phyloP scores from a whole-genome alignment of 805 yeast species.

The Kuraishia piskuri region DNA sequence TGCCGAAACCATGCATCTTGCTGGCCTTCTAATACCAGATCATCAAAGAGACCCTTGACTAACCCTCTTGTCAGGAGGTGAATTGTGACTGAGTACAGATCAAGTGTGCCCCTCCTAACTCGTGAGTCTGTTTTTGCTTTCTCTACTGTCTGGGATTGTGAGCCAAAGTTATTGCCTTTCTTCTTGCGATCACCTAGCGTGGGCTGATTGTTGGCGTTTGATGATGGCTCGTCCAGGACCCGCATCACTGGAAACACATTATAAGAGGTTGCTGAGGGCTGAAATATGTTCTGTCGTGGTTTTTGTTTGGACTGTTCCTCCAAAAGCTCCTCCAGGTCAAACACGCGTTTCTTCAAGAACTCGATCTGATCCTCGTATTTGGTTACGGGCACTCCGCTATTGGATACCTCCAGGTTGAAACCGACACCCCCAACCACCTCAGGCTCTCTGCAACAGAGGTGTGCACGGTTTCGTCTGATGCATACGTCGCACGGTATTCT shows the following conservation, averaged over 20 bases:
- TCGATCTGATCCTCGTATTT: slow-evolving; percentile 1
- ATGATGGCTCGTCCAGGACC: not conserved
- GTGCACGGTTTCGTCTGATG: slow-evolving; percentile 21
- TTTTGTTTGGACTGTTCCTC: not conserved
- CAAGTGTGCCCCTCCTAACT: not conserved
- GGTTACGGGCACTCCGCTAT: not conserved
- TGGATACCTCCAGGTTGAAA: slow-evolving; percentile 10
- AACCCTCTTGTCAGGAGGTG: slow-evolving; percentile 1
- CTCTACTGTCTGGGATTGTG: not conserved
- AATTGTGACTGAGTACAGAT: slow-evolving; percentile 1
- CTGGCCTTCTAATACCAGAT: not conserved
- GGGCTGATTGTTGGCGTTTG: not conserved
- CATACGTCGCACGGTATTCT: slow-evolving; percentile 38
- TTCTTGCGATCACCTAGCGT: not conserved
- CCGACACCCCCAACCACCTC: slow-evolving; percentile 24
- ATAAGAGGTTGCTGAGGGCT: not conserved
- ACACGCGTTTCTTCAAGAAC: not conserved
- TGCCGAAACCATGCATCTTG: not conserved
- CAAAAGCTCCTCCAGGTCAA: not conserved
- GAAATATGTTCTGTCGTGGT: not conserved
- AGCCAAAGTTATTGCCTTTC: not conserved
- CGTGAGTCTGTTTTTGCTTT: not conserved
- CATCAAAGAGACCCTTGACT: not conserved
- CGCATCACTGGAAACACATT: not conserved
- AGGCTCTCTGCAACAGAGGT: slow-evolving; percentile 23